Evolutionary conservation across 73 alveolate genomes (phyloP), one percentile per base, ranked within the genome.

Genomic region (Durusdinium trenchii): DNA sequence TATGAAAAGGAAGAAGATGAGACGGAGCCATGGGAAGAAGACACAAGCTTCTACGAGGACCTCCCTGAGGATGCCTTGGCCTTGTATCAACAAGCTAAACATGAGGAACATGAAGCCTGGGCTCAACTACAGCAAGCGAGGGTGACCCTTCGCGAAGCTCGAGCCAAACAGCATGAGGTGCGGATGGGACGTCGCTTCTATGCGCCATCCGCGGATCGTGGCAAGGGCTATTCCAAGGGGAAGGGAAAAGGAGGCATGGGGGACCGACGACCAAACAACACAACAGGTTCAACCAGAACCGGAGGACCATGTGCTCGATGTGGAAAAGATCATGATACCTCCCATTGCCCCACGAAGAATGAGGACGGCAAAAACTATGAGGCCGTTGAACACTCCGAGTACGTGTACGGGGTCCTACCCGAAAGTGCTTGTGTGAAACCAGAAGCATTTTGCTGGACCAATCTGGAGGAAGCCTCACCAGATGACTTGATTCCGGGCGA

Each of bases 301-400:
- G 32, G 69, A 57, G 62, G 64, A 43, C 90, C 90, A 0, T 79
- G 90, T 51, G 28, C 48, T 16, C 64, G 62, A 3, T 43, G 90
- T 40, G 90, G 67, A 10, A 43, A 79, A 30, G 90, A 7, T 10
- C 90, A 43, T 40, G 42, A 16, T 0, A 43, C 64, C 57, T 61
- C 12, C 42, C 20, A 43, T 35, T 43, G 90, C 42, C 90, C 90
- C 43, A 7, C 36, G 40, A 47, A 7, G 75, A 48, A 20, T 16
- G 20, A 6, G 42, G 42, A 35, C n/a, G 9, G 9, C 81, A 82
- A 23, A 35, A 57, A 30, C 93, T 57, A 48, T 7, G 73, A 82
- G 48, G 93, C 62, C n/a, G 93, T 48, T 5, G 94, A 50, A 43
- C 60, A 84, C 42, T 84, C 94, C 43, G 79, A 84, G 94, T 84